These are phyloP conservation scores for Monosporascus cannonballus DNA, from an alignment of 2,329 filamentous ascomycete genomes.

Conservation along the genomic window DNA sequence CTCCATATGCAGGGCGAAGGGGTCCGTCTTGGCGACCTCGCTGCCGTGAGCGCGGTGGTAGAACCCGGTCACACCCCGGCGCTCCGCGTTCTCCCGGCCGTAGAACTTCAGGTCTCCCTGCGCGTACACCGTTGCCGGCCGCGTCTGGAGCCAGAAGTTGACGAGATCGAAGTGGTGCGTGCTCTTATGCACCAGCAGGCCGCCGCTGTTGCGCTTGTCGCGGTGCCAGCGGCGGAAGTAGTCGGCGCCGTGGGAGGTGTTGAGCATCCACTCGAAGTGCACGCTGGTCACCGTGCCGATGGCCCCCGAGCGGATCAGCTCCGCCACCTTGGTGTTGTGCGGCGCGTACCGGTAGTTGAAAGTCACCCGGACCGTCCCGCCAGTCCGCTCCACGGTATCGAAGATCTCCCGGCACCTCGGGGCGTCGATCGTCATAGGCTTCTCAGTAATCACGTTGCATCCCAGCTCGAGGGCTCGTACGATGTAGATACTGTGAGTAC, in stretches of 20 bases:
- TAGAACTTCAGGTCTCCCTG: slow-evolving; percentile 55
- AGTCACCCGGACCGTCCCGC: slow-evolving; percentile 46
- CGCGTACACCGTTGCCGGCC: slow-evolving; percentile 50
- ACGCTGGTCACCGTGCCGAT: slow-evolving; percentile 52
- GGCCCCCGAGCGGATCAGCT: slow-evolving; percentile 45
- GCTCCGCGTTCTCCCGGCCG: slow-evolving; percentile 54
- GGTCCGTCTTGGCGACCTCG: slow-evolving; percentile 44
- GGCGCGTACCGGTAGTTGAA: slow-evolving; percentile 62
- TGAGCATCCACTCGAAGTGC: slow-evolving; percentile 59
- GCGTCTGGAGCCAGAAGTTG: slow-evolving; percentile 55
- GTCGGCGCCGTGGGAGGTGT: slow-evolving; percentile 55
- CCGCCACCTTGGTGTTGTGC: slow-evolving; percentile 56
- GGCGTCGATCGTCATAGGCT: slow-evolving; percentile 59
- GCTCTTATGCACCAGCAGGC: slow-evolving; percentile 55
- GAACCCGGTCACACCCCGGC: slow-evolving; percentile 43
- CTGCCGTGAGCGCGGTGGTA: slow-evolving; percentile 46
- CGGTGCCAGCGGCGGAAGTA: slow-evolving; percentile 61
- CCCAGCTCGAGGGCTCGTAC: slow-evolving; percentile 52
- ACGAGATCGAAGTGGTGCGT: slow-evolving; percentile 60
- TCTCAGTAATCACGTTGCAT: slow-evolving; percentile 56
- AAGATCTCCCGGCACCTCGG: slow-evolving; percentile 49
- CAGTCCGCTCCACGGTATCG: slow-evolving; percentile 44
- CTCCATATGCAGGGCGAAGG: slow-evolving; percentile 52
- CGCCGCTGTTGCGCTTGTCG: slow-evolving; percentile 53
- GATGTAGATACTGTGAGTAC: slow-evolving; percentile 56